These are phyloP conservation scores for Codiaeum variegatum DNA, from an alignment of 441 rosid species.

Conservation along the genomic window DNA sequence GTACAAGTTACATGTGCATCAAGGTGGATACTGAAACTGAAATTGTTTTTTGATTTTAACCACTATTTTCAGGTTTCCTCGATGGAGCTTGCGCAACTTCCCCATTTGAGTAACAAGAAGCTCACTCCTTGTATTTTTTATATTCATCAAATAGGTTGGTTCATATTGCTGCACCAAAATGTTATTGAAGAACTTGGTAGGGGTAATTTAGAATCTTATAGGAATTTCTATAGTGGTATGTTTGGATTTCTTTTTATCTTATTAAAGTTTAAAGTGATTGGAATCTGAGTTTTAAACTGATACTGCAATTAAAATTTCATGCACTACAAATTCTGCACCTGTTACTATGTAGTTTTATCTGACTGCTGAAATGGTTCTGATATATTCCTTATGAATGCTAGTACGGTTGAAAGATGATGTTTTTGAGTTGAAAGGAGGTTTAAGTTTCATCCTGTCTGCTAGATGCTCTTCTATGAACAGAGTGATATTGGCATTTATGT, in stretches of 20 bases:
- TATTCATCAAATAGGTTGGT: slow-evolving; percentile 87
- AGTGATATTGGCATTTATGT: not conserved
- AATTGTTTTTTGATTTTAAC: slow-evolving; percentile 21
- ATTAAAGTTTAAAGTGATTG: not conserved
- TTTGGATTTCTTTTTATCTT: not conserved
- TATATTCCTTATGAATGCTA: not conserved
- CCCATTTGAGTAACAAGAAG: slow-evolving; percentile 50
- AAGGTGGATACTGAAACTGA: slow-evolving; percentile 20
- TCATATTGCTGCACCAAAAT: slow-evolving; percentile 11
- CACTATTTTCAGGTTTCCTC: slow-evolving; percentile 59
- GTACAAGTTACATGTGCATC: slow-evolving; percentile 18
- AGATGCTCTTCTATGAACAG: not conserved
- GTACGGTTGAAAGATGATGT: not conserved
- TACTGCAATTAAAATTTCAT: not conserved
- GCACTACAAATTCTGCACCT: not conserved
- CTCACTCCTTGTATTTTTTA: slow-evolving; percentile 68
- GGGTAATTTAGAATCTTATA: not conserved
- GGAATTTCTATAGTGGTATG: not conserved
- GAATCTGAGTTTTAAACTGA: not conserved
- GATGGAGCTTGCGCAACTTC: slow-evolving; percentile 64
- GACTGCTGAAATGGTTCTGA: not conserved
- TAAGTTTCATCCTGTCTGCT: not conserved
- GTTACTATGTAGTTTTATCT: too few species aligned
- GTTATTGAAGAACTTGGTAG: slow-evolving; percentile 5
- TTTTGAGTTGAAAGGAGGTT: not conserved